Evolutionary conservation across 352 stramenopile species (phyloP).

Genomic region (Globisporangium cederbergense): DNA sequence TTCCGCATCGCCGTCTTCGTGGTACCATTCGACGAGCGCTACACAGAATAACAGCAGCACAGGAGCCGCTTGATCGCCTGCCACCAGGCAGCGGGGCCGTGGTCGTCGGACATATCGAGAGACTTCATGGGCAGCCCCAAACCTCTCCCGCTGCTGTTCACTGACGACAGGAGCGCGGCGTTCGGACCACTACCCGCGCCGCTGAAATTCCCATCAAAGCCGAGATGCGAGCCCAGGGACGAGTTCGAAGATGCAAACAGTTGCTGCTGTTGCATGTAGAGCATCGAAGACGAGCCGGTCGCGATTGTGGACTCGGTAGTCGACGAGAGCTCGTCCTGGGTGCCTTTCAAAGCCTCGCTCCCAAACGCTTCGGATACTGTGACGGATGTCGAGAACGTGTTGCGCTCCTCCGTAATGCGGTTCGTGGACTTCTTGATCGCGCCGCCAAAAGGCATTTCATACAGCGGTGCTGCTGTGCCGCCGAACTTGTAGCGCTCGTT

Average conservation of each 20-base stretch:
- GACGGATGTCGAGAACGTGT: conserved; percentile 77
- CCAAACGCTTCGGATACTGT: conserved; percentile 78
- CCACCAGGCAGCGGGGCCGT: conserved; percentile 20
- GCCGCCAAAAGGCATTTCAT: conserved; percentile 71
- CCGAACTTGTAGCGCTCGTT: conserved; percentile 77
- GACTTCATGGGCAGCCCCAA: conserved; percentile 14
- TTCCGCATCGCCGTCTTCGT: background rate
- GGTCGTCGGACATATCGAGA: conserved; percentile 4
- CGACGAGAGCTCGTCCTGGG: conserved; percentile 19
- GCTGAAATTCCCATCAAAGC: conserved; percentile 13
- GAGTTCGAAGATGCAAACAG: conserved; percentile 12
- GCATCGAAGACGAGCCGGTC: conserved; percentile 32
- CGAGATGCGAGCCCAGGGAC: conserved; percentile 4
- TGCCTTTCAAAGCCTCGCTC: conserved; percentile 17
- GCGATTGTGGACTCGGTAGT: conserved; percentile 21
- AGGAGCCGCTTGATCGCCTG: conserved; percentile 25
- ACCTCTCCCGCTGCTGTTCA: background rate
- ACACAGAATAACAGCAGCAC: conserved; percentile 30
- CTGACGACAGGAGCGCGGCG: conserved; percentile 1
- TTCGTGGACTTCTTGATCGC: conserved; percentile 85
- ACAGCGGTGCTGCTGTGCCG: conserved; percentile 72
- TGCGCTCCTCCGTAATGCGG: conserved; percentile 75
- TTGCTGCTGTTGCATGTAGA: conserved; percentile 25
- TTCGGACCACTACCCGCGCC: background rate
- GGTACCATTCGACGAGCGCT: background rate